phyloP scores from a whole-genome alignment of 2,329 filamentous ascomycete genomes.

The Teratosphaeria epicoccoides region DNA sequence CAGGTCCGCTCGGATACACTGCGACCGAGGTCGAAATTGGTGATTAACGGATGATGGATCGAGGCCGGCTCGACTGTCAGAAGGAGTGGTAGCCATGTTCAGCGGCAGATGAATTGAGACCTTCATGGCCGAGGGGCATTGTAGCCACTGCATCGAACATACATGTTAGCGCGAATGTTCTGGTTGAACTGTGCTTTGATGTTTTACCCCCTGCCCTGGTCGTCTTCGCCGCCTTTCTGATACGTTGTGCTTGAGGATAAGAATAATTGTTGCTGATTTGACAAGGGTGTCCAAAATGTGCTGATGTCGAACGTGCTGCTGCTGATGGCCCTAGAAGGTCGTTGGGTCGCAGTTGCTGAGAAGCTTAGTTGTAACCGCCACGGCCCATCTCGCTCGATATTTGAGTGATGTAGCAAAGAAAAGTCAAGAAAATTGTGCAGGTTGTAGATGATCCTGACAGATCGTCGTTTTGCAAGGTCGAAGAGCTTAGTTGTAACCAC shows the following conservation, averaged over 20 bases:
- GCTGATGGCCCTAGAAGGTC: neutral
- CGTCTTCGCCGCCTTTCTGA: slow-evolving; percentile 6
- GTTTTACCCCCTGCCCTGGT: slow-evolving; percentile 22
- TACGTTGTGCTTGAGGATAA: slow-evolving; percentile 1
- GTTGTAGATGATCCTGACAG: neutral
- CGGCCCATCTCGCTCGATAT: slow-evolving; percentile 25
- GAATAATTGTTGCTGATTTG: slow-evolving; percentile 6
- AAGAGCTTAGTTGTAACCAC: neutral
- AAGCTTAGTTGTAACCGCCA: neutral
- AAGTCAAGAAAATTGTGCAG: no score
- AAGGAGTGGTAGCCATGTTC: neutral
- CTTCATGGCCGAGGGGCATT: slow-evolving; percentile 7
- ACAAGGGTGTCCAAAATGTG: slow-evolving; percentile 4
- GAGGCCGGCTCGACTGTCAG: neutral
- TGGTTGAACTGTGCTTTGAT: neutral
- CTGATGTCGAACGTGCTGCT: neutral
- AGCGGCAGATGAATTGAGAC: neutral
- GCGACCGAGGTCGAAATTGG: neutral
- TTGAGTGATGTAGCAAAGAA: slow-evolving; percentile 10
- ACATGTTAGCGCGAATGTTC: slow-evolving; percentile 3
- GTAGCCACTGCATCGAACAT: slow-evolving; percentile 12
- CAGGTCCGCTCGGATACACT: neutral
- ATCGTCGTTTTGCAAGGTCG: slow-evolving; percentile 1
- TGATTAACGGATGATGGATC: neutral
- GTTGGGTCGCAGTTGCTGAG: neutral